Evolutionary conservation across 2,329 filamentous ascomycete genomes (phyloP).

Genomic region (Fusarium brevicatenulatum): DNA sequence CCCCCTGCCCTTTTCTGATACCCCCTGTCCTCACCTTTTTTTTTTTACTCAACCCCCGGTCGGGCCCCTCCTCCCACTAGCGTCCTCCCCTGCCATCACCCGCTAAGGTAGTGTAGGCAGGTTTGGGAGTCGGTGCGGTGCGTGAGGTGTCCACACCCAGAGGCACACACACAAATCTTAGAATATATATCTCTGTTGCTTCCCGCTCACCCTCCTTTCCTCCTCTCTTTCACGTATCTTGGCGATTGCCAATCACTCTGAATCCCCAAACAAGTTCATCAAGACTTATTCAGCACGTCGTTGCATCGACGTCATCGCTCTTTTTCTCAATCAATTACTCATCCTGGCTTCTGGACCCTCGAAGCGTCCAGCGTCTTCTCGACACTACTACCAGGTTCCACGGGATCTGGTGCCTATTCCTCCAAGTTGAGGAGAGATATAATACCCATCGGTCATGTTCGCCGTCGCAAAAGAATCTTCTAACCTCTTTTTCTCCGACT

Average conservation of each 20-base stretch:
- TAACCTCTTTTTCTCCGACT: slow-evolving; percentile 67
- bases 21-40: slow-evolving; percentile 5
- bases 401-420: slow-evolving; percentile 47
- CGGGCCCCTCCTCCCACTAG: slow-evolving; percentile 27
- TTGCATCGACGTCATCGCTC: slow-evolving; percentile 45
- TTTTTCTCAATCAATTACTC: slow-evolving; percentile 17
- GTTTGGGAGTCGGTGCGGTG: slow-evolving; percentile 37
- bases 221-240: slow-evolving; percentile 48
- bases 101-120: slow-evolving; percentile 29
- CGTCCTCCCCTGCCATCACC: slow-evolving; percentile 29
- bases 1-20: too few species aligned
- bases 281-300: slow-evolving; percentile 37
- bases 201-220: slow-evolving; percentile 43
- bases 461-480: slow-evolving; percentile 63
- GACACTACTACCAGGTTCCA: slow-evolving; percentile 43
- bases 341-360: slow-evolving; percentile 36
- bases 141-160: slow-evolving; percentile 28
- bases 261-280: slow-evolving; percentile 28
- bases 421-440: slow-evolving; percentile 48
- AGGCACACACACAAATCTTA: slow-evolving; percentile 40
- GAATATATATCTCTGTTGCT: slow-evolving; percentile 50
- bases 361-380: slow-evolving; percentile 46
- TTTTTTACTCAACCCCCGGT: slow-evolving; percentile 43
- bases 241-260: slow-evolving; percentile 53
- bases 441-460: slow-evolving; percentile 61